Evolutionary conservation across 257 asterid genomes (phyloP).

Genomic region (Salvia splendens): DNA sequence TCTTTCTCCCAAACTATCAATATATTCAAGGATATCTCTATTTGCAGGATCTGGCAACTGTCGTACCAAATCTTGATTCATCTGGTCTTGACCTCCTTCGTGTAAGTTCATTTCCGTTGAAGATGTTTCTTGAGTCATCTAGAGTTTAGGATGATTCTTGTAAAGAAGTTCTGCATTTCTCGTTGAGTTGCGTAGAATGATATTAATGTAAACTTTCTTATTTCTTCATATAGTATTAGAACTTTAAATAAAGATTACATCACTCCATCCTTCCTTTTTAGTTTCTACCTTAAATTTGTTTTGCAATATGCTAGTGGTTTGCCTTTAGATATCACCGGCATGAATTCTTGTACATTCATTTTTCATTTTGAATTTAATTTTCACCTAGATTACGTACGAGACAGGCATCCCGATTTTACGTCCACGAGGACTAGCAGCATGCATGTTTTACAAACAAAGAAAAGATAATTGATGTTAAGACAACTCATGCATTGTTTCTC

Average conservation of each 20-base stretch:
- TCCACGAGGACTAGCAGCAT: not conserved
- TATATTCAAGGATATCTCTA: conserved; percentile 21
- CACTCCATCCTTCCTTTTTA: not conserved
- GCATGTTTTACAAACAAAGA: conserved; percentile 24
- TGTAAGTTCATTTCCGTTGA: conserved; percentile 46
- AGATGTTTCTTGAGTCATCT: no score
- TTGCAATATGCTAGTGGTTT: not conserved
- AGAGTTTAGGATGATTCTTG: no score
- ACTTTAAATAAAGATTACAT: conserved; percentile 3
- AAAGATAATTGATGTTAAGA: conserved; percentile 3
- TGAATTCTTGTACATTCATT: not conserved
- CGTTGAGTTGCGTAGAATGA: not conserved
- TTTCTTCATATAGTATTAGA: conserved; percentile 11
- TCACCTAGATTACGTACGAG: not conserved
- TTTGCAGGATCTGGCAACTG: conserved; percentile 69
- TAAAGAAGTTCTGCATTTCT: no score
- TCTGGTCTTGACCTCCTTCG: conserved; percentile 81
- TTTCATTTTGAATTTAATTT: not conserved
- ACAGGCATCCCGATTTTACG: not conserved
- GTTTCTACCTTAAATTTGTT: not conserved
- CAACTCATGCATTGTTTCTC: conserved; percentile 24
- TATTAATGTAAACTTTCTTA: not conserved
- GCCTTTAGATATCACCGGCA: not conserved
- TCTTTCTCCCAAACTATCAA: conserved; percentile 11
- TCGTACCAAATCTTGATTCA: conserved; percentile 76